Evolutionary conservation across 345 rosid species (phyloP).

Genomic region (Arabidopsis arenosa): DNA sequence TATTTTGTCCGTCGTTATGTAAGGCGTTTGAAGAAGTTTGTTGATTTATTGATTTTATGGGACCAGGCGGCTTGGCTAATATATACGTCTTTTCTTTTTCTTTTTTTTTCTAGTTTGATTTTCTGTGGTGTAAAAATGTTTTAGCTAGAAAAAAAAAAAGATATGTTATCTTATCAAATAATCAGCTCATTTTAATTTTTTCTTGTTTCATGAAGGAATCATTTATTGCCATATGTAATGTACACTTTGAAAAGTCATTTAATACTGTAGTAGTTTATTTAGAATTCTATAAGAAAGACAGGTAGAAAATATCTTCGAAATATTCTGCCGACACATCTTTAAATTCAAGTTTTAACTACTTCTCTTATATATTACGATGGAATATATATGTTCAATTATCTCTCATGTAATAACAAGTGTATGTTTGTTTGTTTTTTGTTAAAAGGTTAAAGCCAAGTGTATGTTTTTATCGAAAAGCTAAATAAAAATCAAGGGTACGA

Average conservation of each 20-base stretch:
- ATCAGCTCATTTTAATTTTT: background rate
- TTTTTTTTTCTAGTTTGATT: background rate
- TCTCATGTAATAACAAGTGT: background rate
- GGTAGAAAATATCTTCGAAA: background rate
- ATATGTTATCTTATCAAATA: background rate
- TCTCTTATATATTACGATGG: background rate
- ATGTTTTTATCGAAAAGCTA: background rate
- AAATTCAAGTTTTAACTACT: background rate
- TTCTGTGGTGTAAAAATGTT: background rate
- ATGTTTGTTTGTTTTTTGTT: too few relatives aligned
- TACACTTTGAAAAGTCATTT: slow-evolving; percentile 9
- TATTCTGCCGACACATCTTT: slow-evolving; percentile 36
- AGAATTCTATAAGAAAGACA: background rate
- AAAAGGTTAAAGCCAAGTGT: too few relatives aligned
- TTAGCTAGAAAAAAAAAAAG: background rate
- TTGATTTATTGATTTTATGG: background rate
- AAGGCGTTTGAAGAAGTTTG: background rate
- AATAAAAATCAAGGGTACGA: too few relatives aligned
- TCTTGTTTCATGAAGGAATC: background rate
- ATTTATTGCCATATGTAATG: background rate
- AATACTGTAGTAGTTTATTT: background rate
- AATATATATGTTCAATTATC: background rate
- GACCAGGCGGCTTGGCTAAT: slow-evolving; percentile 34
- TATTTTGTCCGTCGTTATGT: slow-evolving; percentile 1
- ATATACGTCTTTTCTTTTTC: background rate